Evolutionary conservation across 2,329 filamentous ascomycete species (phyloP).

Genomic region (Sarocladiaceae sp.): DNA sequence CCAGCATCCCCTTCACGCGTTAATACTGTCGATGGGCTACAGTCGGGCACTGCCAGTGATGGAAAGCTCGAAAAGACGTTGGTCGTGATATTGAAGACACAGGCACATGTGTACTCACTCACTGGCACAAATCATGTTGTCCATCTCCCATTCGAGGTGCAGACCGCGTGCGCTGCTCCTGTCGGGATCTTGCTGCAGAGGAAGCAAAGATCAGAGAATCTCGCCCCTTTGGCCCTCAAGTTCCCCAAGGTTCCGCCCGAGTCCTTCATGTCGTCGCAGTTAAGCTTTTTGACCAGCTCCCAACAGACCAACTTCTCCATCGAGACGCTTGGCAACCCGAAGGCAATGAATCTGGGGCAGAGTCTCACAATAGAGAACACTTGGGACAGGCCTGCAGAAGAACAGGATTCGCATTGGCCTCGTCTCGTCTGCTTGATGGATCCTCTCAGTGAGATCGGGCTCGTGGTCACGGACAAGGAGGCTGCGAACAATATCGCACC

Average conservation of each 20-base stretch:
- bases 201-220: slow-evolving; percentile 54
- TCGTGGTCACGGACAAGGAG: slow-evolving; percentile 64
- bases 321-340: slow-evolving; percentile 53
- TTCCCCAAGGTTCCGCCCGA: slow-evolving; percentile 68
- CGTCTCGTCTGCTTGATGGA: slow-evolving; percentile 81
- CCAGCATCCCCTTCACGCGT: slow-evolving; percentile 44
- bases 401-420: slow-evolving; percentile 59
- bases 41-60: slow-evolving; percentile 3
- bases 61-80: slow-evolving; percentile 58
- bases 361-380: slow-evolving; percentile 53
- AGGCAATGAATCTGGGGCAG: slow-evolving; percentile 46
- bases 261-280: slow-evolving; percentile 73
- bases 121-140: slow-evolving; percentile 83
- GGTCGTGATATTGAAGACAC: slow-evolving; percentile 86
- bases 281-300: slow-evolving; percentile 47
- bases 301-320: slow-evolving; percentile 51
- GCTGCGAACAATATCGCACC: slow-evolving; percentile 16
- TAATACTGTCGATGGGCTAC: slow-evolving; percentile 14
- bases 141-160: slow-evolving; percentile 92
- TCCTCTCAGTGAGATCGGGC: slow-evolving; percentile 78
- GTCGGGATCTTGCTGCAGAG: slow-evolving; percentile 83
- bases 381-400: slow-evolving; percentile 51
- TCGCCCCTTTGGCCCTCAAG: slow-evolving; percentile 48
- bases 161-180: slow-evolving; percentile 77
- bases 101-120: slow-evolving; percentile 90